Evolutionary conservation across 2,329 filamentous ascomycete species (phyloP), one percentile per base, ranked within the genome.

Genomic region (Ophiobolus disseminans): DNA sequence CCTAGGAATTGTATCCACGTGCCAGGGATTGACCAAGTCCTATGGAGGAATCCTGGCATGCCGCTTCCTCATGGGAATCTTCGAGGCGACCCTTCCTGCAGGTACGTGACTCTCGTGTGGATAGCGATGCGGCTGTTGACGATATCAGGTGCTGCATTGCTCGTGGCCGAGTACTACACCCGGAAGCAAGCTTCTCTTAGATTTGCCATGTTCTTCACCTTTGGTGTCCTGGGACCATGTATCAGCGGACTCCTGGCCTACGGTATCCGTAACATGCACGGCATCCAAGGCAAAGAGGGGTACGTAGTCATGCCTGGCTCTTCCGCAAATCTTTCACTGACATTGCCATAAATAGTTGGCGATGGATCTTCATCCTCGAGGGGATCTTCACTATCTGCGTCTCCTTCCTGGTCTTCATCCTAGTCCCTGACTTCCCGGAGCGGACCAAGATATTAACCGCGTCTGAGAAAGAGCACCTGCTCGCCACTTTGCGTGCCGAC

Each of bases 341-440:
- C n/a, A n/a, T n/a, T n/a, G n/a, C n/a, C n/a, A n/a, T n/a, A n/a
- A n/a, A n/a, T 51, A 53, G 37, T 6, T 43, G 40, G 40, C 31
- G 65, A 28, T 69, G 68, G 66, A 86, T 86, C 60, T 85, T 85
- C 73, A 83, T 85, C 68, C 81, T 86, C 48, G 82, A 85, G 60
- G 83, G 82, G 1, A 57, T 83, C 38, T 51, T 82, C 45, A 85
- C 82, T 9, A 71, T 79, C 35, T 48, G 78, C 47, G 60, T 82
- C 21, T 81, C 78, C 0, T 34, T 75, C 8, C 46, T 75, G 1
- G 78, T 81, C 1, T 79, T 80, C 4, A 60, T 80, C 35, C 72
- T 82, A 58, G 76, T 85, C 61, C 81, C 81, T 0, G 74, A 77
- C n/a, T 76, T 72, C n/a, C 82, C 82, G 0, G 73, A 73, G n/a